Evolutionary conservation across 2,329 filamentous ascomycete genomes (phyloP), one percentile per base, ranked within the genome.

Genomic region (Penicillium sp.): DNA sequence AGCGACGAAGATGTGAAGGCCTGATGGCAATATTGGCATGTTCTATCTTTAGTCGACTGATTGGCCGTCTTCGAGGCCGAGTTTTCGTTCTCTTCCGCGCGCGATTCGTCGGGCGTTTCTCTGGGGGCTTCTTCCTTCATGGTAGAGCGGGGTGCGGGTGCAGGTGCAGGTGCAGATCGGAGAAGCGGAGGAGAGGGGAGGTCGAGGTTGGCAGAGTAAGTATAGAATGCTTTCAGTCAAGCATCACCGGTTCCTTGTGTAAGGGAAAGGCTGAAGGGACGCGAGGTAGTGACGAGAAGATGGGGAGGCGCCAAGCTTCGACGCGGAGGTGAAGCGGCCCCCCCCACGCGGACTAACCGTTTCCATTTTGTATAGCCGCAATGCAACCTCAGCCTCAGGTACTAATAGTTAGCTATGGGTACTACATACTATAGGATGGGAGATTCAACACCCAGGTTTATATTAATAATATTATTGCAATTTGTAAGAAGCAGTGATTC

Each of bases 1-100:
- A 97, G 85, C 2, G 91, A 96, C 14, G 92, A 96, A 1, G 92
- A 97, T 14, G 93, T 97, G 71, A 97, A 97, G 6, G 88, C 82
- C 73, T 96, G 91, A 43, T 86, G 82, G 73, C 93, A 97, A 77
- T 91, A 97, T 31, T 88, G 90, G 72, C 93, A 97, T 60, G 81
- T 87, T 70, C 90, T 91, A 77, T 97, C 92, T 75, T 97, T 97
- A 55, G 82, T 75, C 14, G 88, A 82, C 49, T 77, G 72, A 52
- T 73, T 71, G 62, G 74, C 75, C 4, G 61, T 51, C 37, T 65
- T 62, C 16, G 69, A 66, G 37, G 69, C 66, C 39, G 66, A 59
- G 19, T 68, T 64, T 21, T 63, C 62, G 29, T 68, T 67, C 33
- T 73, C 68, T 21, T 71, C 74, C 29, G 65, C 71, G 52, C 73